phyloP scores from a whole-genome alignment of 441 rosid genomes.

The Capsella rubella region DNA sequence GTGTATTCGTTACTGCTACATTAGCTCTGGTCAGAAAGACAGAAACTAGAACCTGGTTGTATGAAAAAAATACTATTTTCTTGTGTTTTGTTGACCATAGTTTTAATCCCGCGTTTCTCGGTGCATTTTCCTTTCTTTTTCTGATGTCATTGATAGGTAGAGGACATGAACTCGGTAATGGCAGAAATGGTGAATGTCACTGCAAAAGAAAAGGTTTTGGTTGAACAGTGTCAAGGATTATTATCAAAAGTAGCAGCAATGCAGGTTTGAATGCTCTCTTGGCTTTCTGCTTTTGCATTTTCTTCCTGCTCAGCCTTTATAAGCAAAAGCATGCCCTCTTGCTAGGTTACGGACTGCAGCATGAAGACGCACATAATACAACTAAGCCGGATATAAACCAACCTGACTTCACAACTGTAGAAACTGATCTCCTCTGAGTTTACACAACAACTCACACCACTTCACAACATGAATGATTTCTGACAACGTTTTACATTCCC shows the following conservation, averaged over 20 bases:
- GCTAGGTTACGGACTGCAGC: conserved; percentile 70
- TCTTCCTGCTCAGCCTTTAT: conserved; percentile 18
- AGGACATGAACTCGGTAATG: conserved; percentile 58
- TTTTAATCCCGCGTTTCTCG: background rate
- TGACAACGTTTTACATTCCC: conserved; percentile 41
- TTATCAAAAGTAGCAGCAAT: conserved; percentile 58
- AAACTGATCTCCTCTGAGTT: conserved; percentile 57
- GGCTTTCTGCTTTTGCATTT: conserved; percentile 7
- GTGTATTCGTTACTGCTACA: background rate
- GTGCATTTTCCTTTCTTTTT: background rate
- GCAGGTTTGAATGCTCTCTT: conserved; percentile 52
- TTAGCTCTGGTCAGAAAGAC: conserved; percentile 16
- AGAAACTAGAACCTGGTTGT: conserved; percentile 20
- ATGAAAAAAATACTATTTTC: background rate
- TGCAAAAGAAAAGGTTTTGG: conserved; percentile 57
- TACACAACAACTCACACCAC: conserved; percentile 52
- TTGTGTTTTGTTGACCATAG: background rate
- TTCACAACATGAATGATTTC: conserved; percentile 34
- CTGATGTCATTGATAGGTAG: conserved; percentile 51
- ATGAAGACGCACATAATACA: conserved; percentile 73
- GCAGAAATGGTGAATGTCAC: conserved; percentile 56
- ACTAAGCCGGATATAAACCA: conserved; percentile 52
- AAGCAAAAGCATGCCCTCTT: conserved; percentile 26
- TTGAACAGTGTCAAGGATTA: conserved; percentile 56
- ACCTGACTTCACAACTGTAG: conserved; percentile 83